Conservation (phyloP, 2,329 filamentous ascomycete genomes). For the Zelopaecilomyces penicillatus region DNA sequence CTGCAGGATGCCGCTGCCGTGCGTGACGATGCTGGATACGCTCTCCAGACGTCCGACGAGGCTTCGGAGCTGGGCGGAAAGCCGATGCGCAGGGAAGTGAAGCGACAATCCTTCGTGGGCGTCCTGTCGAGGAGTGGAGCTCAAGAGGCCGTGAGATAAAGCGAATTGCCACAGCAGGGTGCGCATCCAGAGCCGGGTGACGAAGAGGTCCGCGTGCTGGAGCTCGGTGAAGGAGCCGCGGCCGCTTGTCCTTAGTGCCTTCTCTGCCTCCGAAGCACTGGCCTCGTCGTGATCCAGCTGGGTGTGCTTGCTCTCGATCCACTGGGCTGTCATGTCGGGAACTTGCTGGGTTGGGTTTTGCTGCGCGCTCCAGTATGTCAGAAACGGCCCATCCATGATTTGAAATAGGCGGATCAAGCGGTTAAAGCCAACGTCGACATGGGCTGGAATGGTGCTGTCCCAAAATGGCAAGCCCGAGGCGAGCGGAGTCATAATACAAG, state of each 20-base stretch:
- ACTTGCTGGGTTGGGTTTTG: slow-evolving; percentile 14
- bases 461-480: slow-evolving; percentile 19
- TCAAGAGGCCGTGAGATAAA: slow-evolving; percentile 29
- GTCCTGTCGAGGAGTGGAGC: slow-evolving; percentile 22
- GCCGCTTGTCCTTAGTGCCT: slow-evolving; percentile 17
- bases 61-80: slow-evolving; percentile 30
- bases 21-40: slow-evolving; percentile 39
- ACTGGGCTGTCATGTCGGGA: slow-evolving; percentile 24
- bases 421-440: slow-evolving; percentile 30
- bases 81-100: slow-evolving; percentile 30
- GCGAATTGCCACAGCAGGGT: slow-evolving; percentile 34
- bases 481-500: slow-evolving; percentile 26
- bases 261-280: slow-evolving; percentile 20
- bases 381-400: slow-evolving; percentile 30
- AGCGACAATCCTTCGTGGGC: slow-evolving; percentile 30
- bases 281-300: slow-evolving; percentile 31
- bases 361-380: slow-evolving; percentile 28
- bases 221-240: slow-evolving; percentile 25
- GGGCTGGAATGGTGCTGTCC: slow-evolving; percentile 25
- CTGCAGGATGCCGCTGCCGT: slow-evolving; percentile 48
- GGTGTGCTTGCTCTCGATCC: slow-evolving; percentile 33
- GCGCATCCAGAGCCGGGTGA: slow-evolving; percentile 33
- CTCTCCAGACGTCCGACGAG: slow-evolving; percentile 27
- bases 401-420: slow-evolving; percentile 29
- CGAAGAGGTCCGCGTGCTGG: slow-evolving; percentile 32